Conservation (phyloP, 148 eudicot species). For the Pharnaceum exiguum region DNA sequence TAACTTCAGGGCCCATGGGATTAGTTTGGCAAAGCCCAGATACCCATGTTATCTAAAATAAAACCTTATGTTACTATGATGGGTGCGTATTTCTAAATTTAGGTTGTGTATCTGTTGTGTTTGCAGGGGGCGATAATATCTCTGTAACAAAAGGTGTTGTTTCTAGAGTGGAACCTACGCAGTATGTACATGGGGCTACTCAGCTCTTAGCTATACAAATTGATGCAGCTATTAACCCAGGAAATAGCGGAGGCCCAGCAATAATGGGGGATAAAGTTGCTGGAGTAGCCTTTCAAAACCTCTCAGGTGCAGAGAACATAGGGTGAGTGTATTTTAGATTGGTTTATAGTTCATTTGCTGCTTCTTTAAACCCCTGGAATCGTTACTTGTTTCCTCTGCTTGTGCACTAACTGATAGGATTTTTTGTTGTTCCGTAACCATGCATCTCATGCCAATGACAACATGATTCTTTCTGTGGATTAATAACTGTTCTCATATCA, state of each 20-base stretch:
- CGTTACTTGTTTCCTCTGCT: not conserved
- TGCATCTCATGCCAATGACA: not conserved
- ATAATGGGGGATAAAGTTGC: constrained; percentile 96
- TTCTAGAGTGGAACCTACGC: constrained; percentile 94
- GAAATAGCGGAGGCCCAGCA: constrained; percentile 99
- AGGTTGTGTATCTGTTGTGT: constrained; percentile 1
- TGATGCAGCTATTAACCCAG: constrained; percentile 99
- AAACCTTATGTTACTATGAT: too few relatives aligned
- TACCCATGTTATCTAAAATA: too few relatives aligned
- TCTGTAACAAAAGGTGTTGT: constrained; percentile 97
- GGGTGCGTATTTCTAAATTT: too few relatives aligned
- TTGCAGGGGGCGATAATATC: constrained; percentile 90
- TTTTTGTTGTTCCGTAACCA: not conserved
- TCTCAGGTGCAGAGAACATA: constrained; percentile 95
- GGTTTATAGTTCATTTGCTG: not conserved
- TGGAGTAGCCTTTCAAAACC: constrained; percentile 98
- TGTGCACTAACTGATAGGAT: not conserved
- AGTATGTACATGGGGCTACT: constrained; percentile 89
- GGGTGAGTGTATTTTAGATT: constrained; percentile 50
- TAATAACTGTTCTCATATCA: not conserved
- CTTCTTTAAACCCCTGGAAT: not conserved
- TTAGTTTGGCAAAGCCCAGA: too few relatives aligned
- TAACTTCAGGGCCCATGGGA: too few relatives aligned
- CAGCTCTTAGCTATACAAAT: constrained; percentile 93
- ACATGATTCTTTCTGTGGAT: not conserved